A percentile compares a stretch with the other conserved stretches of the same genome.
Evolutionary conservation across 371 early-diverging fungal genomes (phyloP).

Genomic region (Sporodiniella umbellata): DNA sequence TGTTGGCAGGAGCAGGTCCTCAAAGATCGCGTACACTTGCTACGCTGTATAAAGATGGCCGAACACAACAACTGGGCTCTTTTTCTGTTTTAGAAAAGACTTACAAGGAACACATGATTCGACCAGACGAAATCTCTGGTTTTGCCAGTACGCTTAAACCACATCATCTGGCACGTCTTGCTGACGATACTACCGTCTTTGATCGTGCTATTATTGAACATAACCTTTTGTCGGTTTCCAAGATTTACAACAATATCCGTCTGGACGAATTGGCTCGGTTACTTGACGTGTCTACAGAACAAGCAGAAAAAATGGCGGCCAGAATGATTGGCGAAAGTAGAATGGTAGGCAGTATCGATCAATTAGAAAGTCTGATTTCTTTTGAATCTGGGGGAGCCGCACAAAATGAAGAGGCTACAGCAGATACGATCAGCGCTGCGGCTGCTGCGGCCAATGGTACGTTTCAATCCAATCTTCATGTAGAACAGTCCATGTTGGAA

Average conservation of each 20-base stretch:
- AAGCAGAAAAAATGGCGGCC: constrained; percentile 83
- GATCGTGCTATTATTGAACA: constrained; percentile 94
- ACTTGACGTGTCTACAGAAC: constrained; percentile 70
- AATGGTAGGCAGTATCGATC: constrained; percentile 88
- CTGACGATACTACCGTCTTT: constrained; percentile 79
- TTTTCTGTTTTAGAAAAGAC: constrained; percentile 86
- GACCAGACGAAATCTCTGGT: constrained; percentile 71
- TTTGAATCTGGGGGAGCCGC: constrained; percentile 70
- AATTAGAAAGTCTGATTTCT: constrained; percentile 77
- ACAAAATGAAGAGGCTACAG: constrained; percentile 16
- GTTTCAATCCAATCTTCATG: constrained; percentile 19
- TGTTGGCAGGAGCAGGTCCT: constrained; percentile 91
- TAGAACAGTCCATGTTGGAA: constrained; percentile 47
- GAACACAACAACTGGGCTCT: constrained; percentile 64
- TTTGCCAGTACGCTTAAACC: constrained; percentile 70
- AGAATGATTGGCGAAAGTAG: constrained; percentile 91
- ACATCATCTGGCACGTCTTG: constrained; percentile 74
- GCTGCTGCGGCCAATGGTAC: constrained; percentile 33
- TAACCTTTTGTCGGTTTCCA: constrained; percentile 82
- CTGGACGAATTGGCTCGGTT: constrained; percentile 80
- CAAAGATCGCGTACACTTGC: constrained; percentile 84
- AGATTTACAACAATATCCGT: constrained; percentile 86
- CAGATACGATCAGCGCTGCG: constrained; percentile 25
- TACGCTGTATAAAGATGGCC: constrained; percentile 89
- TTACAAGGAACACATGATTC: constrained; percentile 84